Base-by-base conservation (phyloP, 1,284 basidiomycete genomes). In the Boletus holoroseus region DNA sequence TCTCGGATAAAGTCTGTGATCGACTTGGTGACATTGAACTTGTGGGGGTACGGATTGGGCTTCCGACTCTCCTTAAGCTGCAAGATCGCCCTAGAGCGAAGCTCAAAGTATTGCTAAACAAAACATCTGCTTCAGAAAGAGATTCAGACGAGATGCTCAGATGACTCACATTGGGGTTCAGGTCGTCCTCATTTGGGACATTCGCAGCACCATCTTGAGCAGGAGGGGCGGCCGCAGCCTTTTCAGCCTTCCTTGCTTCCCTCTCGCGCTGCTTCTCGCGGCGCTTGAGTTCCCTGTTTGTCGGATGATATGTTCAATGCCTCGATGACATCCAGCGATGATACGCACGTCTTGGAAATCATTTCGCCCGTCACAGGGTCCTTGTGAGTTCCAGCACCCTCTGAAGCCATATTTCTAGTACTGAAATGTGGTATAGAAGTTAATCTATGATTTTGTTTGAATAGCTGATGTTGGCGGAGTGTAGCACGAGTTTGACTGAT, bases 11-110 rank as follows among this genome's bases (percentile, higher is more conserved):
- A 99, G 12, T 75, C 67, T 15, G 82, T 75, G 63, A 99, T 76
- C n/a, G 89, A 91, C 57, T 75, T 76, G 43, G 87, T 77, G 38
- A 96, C 94, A 63, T 96, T 72, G 76, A 99, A 99, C 81, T 99
- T 99, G 85, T 99, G 96, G 18, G 96, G 95, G 76, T 99, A 99
- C 3, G 96, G 95, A 68, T 95, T 91, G 5, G 92, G 93, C 28
- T 81, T 72, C 69, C 88, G 85, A 42, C 90, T 88, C 68, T 88
- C 79, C 69, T 93, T 87, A 54, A 99, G 79, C 62, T 85, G 83
- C 60, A 85, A 82, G 63, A 99, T 94, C 63, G 90, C 85, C 51
- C 93, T 83, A 43, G 85, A 89, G 60, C 96, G 85, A 58, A 94
- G 76, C 70, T 98, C 94, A 71, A 90, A 95, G 79, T 97, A 99